Conservation (phyloP, 495 filamentous ascomycete genomes). For the Daldinia bambusicola region DNA sequence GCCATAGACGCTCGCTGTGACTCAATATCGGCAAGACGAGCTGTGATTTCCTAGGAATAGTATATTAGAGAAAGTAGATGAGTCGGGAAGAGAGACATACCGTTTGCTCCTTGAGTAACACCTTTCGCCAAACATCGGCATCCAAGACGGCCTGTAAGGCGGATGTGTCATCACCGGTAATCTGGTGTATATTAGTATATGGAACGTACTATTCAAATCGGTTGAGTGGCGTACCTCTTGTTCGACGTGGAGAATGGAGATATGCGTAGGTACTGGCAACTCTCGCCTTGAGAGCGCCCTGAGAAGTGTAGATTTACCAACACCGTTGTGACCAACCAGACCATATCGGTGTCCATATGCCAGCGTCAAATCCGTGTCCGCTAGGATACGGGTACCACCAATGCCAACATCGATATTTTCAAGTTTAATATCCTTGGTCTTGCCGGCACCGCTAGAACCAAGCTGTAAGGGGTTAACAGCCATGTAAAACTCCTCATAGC, state of each 20-base stretch:
- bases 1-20: constrained; percentile 80
- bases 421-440: constrained; percentile 99
- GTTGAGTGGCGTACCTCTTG: constrained; percentile 75
- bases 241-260: constrained; percentile 98
- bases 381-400: constrained; percentile 85
- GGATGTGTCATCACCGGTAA: constrained; percentile 94
- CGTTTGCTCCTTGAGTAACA: constrained; percentile 88
- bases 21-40: constrained; percentile 82
- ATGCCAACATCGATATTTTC: constrained; percentile 96
- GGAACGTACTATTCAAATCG: background rate
- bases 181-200: constrained; percentile 61
- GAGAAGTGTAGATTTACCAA: constrained; percentile 96
- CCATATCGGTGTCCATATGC: constrained; percentile 95
- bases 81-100: constrained; percentile 57
- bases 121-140: constrained; percentile 98
- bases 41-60: constrained; percentile 75
- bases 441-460: constrained; percentile 71
- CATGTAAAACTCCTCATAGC: constrained; percentile 99
- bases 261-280: constrained; percentile 91
- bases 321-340: constrained; percentile 98
- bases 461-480: constrained; percentile 95
- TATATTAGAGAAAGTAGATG: constrained; percentile 35
- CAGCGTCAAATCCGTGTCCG: constrained; percentile 87
- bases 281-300: constrained; percentile 93
- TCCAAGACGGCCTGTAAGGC: constrained; percentile 96